A percentile compares a stretch with the other conserved stretches of the same genome.
These are phyloP conservation scores for Annona cherimola DNA, from an alignment of 164 flowering plant genomes.

Conservation along the genomic window DNA sequence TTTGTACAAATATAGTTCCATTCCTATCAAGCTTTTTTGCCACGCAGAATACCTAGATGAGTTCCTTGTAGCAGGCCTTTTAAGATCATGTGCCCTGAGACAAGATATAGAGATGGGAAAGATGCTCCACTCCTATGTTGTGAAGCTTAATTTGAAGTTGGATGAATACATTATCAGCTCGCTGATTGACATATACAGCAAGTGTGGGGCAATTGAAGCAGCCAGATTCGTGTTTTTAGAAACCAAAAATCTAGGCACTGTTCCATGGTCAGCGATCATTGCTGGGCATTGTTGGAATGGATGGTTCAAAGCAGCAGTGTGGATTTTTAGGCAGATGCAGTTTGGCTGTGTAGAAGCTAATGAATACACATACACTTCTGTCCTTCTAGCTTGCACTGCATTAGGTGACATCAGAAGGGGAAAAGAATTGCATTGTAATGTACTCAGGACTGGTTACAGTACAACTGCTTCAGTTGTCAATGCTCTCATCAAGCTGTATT, in stretches of 20 bases:
- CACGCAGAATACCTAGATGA: slow-evolving; percentile 23
- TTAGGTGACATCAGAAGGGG: slow-evolving; percentile 17
- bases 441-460: slow-evolving; percentile 22
- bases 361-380: slow-evolving; percentile 27
- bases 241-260: slow-evolving; percentile 19
- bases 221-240: slow-evolving; percentile 24
- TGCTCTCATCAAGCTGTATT: slow-evolving; percentile 22
- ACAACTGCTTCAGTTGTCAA: slow-evolving; percentile 18
- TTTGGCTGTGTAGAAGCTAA: slow-evolving; percentile 17
- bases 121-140: slow-evolving; percentile 24
- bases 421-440: slow-evolving; percentile 24
- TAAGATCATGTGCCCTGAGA: slow-evolving; percentile 26
- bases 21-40: slow-evolving; percentile 23
- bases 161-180: slow-evolving; percentile 22
- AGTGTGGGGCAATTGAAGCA: slow-evolving; percentile 29
- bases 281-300: slow-evolving; percentile 24
- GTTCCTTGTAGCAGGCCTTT: slow-evolving; percentile 23
- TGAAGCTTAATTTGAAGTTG: slow-evolving; percentile 20
- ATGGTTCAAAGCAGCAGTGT: slow-evolving; percentile 14
- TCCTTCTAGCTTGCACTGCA: slow-evolving; percentile 25
- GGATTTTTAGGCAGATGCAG: slow-evolving; percentile 23
- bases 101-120: slow-evolving; percentile 21
- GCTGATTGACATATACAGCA: slow-evolving; percentile 29
- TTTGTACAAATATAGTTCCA: not conserved
- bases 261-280: slow-evolving; percentile 35